Percentiles rank a stretch among this genome's conserved stretches.
These are phyloP conservation scores for Sugiyamaella marilandica DNA, from an alignment of 805 yeast species.

Conservation along the genomic window DNA sequence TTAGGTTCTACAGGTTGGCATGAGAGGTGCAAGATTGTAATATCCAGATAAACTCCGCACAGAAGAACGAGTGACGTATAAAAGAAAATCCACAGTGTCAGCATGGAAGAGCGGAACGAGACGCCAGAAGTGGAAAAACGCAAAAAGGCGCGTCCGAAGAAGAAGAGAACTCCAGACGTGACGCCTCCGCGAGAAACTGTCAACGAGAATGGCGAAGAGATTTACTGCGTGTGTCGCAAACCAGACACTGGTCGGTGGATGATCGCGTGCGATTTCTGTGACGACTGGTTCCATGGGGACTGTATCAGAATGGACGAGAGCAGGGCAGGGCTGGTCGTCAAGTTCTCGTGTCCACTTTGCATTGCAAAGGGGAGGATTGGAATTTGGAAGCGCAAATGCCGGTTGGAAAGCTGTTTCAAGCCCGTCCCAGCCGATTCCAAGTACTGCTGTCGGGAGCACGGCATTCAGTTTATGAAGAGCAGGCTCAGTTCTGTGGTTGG, in stretches of 20 bases:
- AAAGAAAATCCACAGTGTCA: not conserved
- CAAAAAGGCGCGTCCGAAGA: not conserved
- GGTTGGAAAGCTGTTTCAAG: slow-evolving; percentile 50
- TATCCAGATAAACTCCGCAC: not conserved
- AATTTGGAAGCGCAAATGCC: slow-evolving; percentile 73
- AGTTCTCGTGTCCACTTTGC: slow-evolving; percentile 73
- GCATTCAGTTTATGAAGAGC: slow-evolving; percentile 36
- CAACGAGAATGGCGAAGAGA: slow-evolving; percentile 1
- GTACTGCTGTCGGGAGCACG: slow-evolving; percentile 75
- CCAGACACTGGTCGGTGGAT: slow-evolving; percentile 77
- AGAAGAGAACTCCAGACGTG: not conserved
- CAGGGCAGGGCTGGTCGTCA: slow-evolving; percentile 52
- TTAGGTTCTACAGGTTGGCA: too few relatives aligned
- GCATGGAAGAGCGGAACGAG: not conserved
- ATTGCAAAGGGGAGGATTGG: slow-evolving; percentile 32
- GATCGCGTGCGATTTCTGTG: slow-evolving; percentile 95
- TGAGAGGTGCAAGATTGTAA: not conserved
- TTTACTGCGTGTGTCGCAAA: slow-evolving; percentile 68
- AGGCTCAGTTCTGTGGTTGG: slow-evolving; percentile 12
- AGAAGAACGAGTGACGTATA: not conserved
- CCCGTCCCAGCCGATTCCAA: slow-evolving; percentile 53
- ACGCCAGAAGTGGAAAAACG: not conserved
- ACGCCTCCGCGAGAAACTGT: not conserved
- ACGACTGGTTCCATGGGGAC: slow-evolving; percentile 87
- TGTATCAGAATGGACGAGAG: slow-evolving; percentile 59